Evolutionary conservation across 2,329 filamentous ascomycete species (phyloP).

Genomic region (Phoma sp.): DNA sequence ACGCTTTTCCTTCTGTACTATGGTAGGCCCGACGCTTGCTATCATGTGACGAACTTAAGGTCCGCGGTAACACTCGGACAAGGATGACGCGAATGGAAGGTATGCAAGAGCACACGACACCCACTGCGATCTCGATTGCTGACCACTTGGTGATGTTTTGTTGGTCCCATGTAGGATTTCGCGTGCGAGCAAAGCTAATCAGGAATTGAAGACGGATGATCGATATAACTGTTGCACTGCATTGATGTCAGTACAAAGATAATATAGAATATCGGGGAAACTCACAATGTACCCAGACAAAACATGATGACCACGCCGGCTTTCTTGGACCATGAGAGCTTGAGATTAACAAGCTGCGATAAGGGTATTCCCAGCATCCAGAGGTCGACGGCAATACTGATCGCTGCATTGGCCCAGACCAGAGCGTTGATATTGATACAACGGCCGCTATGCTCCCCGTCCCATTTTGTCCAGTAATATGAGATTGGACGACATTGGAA

Average conservation of each 20-base stretch:
- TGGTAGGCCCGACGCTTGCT: no score
- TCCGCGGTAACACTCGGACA: not conserved
- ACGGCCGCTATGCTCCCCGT: slow-evolving; percentile 13
- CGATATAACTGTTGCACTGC: not conserved
- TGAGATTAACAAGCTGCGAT: not conserved
- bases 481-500: slow-evolving; percentile 42
- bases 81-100: not conserved
- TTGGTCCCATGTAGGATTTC: not conserved
- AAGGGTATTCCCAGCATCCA: slow-evolving; percentile 29
- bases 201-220: not conserved
- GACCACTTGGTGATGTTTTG: not conserved
- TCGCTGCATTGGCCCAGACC: slow-evolving; percentile 37
- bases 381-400: slow-evolving; percentile 33
- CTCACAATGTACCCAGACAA: not conserved
- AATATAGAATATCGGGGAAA: not conserved
- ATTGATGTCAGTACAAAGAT: no score
- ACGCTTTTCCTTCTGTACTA: no score
- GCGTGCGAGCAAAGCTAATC: not conserved
- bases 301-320: not conserved
- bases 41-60: no score
- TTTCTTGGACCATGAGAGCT: not conserved
- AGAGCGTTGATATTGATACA: slow-evolving; percentile 44
- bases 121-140: not conserved
- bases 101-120: not conserved
- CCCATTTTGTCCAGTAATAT: slow-evolving; percentile 39